Evolutionary conservation across 129 eudicot genomes (phyloP).

Genomic region (Centrapalus pauciflorus): DNA sequence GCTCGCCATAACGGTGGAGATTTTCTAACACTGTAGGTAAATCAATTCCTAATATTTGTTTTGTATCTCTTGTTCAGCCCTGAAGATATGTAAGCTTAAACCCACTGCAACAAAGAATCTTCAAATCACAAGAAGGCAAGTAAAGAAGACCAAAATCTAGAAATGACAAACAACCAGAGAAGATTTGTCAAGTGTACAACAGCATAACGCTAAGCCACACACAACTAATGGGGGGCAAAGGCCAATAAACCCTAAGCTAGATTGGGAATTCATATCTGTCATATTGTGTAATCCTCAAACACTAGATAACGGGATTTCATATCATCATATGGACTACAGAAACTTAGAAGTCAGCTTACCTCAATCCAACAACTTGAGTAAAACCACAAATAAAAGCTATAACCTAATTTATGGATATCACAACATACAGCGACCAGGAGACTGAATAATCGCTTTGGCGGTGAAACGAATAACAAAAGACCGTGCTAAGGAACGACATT

Average conservation of each 20-base stretch:
- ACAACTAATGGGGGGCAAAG: background rate
- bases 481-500: constrained; percentile 18
- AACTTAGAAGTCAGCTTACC: background rate
- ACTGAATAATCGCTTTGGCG: background rate
- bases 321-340: background rate
- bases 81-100: background rate
- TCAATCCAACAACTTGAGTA: constrained; percentile 2
- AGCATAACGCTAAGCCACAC: background rate
- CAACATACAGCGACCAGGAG: background rate
- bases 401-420: background rate
- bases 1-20: background rate
- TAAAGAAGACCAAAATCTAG: background rate
- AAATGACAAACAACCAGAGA: background rate
- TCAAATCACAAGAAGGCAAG: background rate
- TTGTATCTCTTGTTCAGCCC: background rate
- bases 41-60: background rate
- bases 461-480: constrained; percentile 3
- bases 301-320: background rate
- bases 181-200: background rate
- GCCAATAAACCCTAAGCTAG: background rate
- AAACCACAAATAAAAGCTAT: background rate
- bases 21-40: background rate
- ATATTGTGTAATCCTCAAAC: constrained; percentile 10
- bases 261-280: background rate
- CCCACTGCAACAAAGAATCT: background rate